A percentile compares a stretch with the other conserved stretches of the same genome.
Evolutionary conservation across 2,329 filamentous ascomycete genomes (phyloP).

Genomic region (Stachybotrys echinatus): DNA sequence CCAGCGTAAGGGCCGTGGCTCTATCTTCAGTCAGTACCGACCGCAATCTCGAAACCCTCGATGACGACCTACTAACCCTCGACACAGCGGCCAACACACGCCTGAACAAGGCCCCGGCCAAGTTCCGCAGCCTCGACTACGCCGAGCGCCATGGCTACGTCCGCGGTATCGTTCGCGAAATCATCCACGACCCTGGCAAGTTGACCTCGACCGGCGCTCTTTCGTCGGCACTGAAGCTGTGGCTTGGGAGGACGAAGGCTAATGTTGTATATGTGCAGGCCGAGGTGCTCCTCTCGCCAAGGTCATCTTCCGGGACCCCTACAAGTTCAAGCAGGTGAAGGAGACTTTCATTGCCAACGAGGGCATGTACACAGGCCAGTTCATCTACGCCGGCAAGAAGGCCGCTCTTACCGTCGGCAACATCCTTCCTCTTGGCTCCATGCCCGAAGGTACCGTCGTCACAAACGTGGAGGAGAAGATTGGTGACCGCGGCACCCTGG

Average conservation of each 20-base stretch:
- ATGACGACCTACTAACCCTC: conserved; percentile 23
- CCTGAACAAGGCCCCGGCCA: conserved; percentile 78
- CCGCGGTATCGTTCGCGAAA: conserved; percentile 96
- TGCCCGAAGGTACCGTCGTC: conserved; percentile 98
- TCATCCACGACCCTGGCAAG: conserved; percentile 91
- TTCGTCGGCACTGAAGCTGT: conserved; percentile 8
- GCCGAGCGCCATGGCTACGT: conserved; percentile 97
- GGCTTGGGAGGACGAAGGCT: conserved; percentile 11
- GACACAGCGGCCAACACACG: conserved; percentile 70
- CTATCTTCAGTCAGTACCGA: conserved; percentile 49
- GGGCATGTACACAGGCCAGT: conserved; percentile 99
- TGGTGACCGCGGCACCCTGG: conserved; percentile 93
- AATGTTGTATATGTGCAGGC: conserved; percentile 27
- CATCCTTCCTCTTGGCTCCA: conserved; percentile 86
- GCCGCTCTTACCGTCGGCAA: conserved; percentile 95
- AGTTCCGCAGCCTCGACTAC: conserved; percentile 96
- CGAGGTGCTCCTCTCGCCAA: conserved; percentile 97
- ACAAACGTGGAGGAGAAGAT: conserved; percentile 99
- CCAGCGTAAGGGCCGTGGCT: conserved; percentile 57
- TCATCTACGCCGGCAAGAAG: conserved; percentile 99
- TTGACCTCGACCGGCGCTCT: conserved; percentile 14
- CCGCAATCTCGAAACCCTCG: conserved; percentile 15
- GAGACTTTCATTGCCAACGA: conserved; percentile 99
- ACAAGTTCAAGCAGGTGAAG: conserved; percentile 94
- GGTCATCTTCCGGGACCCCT: conserved; percentile 95